Percentiles rank a stretch among this genome's conserved stretches.
phyloP scores from a whole-genome alignment of 768 basidiomycete species.

The Daedaleopsis nitida region DNA sequence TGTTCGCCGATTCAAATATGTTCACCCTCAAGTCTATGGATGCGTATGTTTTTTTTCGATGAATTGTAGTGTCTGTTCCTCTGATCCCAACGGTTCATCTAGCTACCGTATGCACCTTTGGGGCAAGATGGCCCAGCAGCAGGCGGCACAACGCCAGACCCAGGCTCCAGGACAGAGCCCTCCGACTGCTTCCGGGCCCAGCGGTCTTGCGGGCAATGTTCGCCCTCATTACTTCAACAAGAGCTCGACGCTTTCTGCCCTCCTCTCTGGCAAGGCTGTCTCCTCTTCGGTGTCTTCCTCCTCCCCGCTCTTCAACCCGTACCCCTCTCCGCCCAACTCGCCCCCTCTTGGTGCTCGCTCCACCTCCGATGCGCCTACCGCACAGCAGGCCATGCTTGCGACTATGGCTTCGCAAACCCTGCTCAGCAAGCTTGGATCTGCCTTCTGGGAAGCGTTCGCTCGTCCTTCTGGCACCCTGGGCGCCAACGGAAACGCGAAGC shows the following conservation, averaged over 20 bases:
- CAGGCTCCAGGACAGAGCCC: constrained; percentile 27
- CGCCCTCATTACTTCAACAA: constrained; percentile 44
- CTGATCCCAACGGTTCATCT: not conserved
- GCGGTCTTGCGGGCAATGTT: constrained; percentile 32
- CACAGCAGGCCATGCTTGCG: constrained; percentile 58
- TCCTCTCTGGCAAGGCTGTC: constrained; percentile 51
- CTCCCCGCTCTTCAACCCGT: constrained; percentile 19
- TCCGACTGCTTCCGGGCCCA: constrained; percentile 22
- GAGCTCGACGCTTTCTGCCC: constrained; percentile 29
- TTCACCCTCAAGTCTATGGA: constrained; percentile 90
- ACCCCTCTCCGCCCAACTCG: constrained; percentile 48
- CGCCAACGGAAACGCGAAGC: constrained; percentile 7
- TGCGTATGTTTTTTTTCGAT: constrained; percentile 51
- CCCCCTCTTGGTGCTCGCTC: constrained; percentile 37
- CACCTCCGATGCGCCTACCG: constrained; percentile 35
- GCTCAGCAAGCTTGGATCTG: constrained; percentile 63
- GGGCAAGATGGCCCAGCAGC: constrained; percentile 86
- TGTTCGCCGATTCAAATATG: constrained; percentile 76
- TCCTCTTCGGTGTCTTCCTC: constrained; percentile 17
- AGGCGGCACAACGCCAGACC: constrained; percentile 39
- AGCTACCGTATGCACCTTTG: constrained; percentile 90
- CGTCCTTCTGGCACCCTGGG: constrained; percentile 30
- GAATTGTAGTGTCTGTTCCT: not conserved
- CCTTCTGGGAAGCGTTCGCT: constrained; percentile 91
- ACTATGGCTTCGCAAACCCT: constrained; percentile 81